Base-by-base conservation (phyloP, 345 rosid species). In the Passiflora organensis region DNA sequence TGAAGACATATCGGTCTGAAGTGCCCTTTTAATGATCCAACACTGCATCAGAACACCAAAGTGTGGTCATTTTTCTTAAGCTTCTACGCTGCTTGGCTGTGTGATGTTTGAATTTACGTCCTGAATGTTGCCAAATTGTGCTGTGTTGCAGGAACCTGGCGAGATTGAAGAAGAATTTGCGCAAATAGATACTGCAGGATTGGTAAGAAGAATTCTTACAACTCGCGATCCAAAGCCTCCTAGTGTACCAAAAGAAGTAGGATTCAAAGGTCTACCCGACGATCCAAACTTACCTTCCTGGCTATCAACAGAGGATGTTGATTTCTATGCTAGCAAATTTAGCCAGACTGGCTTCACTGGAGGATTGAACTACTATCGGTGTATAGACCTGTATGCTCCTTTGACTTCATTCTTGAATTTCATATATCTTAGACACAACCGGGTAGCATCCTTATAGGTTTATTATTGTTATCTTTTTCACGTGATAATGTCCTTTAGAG, bases 351-450 rank as follows among this genome's bases (percentile, higher is more conserved):
- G 54, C 10, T 51, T 51, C 54, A 51, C 54, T 32, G 54, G 54
- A 10, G 54, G 54, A 51, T 16, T 51, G 20, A 51, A 51, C n/a
- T 51, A 25, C 15, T 51, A 51, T 28, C 54, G 54, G 34, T 2
- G 8, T 28, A 20, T 22, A 6, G 15, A 22, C 32, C 32, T 20
- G 59, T 39, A 43, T 23, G 13, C 14, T 13, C 14, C 6, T n/a
- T n/a, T n/a, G n/a, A n/a, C n/a, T n/a, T n/a, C n/a, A n/a, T n/a
- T n/a, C n/a, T n/a, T n/a, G n/a, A n/a, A n/a, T n/a, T n/a, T n/a
- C n/a, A n/a, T n/a, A n/a, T n/a, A n/a, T 0, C 37, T 8, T 21
- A 22, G 21, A 13, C 16, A 42, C 15, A 5, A 13, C 16, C 15
- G 15, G 16, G 16, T 42, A 6, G 15, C 13, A 42, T 14, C 2